Evolutionary conservation across 805 yeast genomes (phyloP).

Genomic region (Blastobotrys muscicola): DNA sequence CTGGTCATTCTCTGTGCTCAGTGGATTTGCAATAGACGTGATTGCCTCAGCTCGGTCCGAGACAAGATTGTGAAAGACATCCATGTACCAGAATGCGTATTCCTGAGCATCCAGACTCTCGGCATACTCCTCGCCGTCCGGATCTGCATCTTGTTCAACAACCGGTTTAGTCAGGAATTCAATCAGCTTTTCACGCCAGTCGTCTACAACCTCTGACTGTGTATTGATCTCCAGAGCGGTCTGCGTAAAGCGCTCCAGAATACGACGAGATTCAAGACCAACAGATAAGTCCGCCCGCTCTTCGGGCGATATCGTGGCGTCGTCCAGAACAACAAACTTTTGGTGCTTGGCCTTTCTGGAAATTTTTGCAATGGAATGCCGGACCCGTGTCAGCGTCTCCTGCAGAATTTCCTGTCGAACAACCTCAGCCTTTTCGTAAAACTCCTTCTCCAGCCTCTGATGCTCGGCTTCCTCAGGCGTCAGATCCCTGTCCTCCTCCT

Average conservation of each 20-base stretch:
- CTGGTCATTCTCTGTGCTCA: conserved; percentile 16
- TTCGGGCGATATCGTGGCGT: conserved; percentile 13
- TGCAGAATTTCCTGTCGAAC: conserved; percentile 44
- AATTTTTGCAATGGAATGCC: neutral
- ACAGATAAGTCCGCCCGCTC: conserved; percentile 5
- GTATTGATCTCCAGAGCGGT: conserved; percentile 32
- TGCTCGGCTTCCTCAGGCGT: conserved; percentile 12
- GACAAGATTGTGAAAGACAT: conserved; percentile 27
- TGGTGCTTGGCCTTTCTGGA: conserved; percentile 7
- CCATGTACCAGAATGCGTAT: conserved; percentile 34
- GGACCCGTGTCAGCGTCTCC: conserved; percentile 28
- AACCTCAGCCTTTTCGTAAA: conserved; percentile 52
- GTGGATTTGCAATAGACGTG: conserved; percentile 27
- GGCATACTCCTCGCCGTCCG: conserved; percentile 72
- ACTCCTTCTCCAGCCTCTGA: conserved; percentile 40
- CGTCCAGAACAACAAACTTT: conserved; percentile 17
- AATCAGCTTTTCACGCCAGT: conserved; percentile 39
- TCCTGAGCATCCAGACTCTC: conserved; percentile 70
- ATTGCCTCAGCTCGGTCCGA: conserved; percentile 34
- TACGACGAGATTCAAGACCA: conserved; percentile 14
- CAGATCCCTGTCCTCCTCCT: neutral
- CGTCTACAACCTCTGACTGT: conserved; percentile 44
- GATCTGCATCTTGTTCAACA: conserved; percentile 38
- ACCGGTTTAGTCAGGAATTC: conserved; percentile 41
- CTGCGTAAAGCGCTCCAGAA: conserved; percentile 8